Evolutionary conservation across 768 basidiomycete genomes (phyloP), one percentile per base, ranked within the genome.

Genomic region (Phaffia australis): DNA sequence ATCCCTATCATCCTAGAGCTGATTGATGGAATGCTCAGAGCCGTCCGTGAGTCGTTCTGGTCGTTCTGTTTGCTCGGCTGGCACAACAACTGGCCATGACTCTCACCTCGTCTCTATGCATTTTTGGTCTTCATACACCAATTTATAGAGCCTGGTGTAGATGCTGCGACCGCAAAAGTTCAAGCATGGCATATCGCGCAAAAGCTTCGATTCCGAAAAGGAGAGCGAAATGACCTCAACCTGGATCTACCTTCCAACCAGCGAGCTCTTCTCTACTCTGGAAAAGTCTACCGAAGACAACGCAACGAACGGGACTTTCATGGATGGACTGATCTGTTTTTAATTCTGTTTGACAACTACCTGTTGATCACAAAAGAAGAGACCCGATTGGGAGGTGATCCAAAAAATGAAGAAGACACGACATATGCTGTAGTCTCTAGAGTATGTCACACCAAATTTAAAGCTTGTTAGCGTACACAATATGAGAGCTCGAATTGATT

Each of bases 321-420:
- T 25, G 61, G 49, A 0, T 66, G 65, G 65, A 66, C 58, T 21
- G 59, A 66, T 19, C 46, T 66, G 23, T 56, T 47, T 23, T 27
- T 61, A 35, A 57, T 62, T 46, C 54, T 68, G 11, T 68, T 68
- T 47, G 66, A 68, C 48, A 68, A 68, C 56, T 68, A 68, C 23
- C 57, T 68, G 27, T 47, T 68, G 19, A 58, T 68, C 66, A 63
- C 66, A 9, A 49, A 60, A 48, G 56, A 63, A 49, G 62, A 63
- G 47, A 63, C 56, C n/a, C 6, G 18, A 46, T 32, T 55, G 2
- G 66, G 66, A 16, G 61, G 66, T 14, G 55, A 57, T 2, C 47
- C 66, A 14, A 57, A 51, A 30, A 46, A 48, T 35, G 66, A 68
- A n/a, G 66, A 68, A n/a, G 66, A 68, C 48, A 46, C n/a, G 11